Evolutionary conservation across 2,329 filamentous ascomycete genomes (phyloP).

Genomic region (Xylariales sp.): DNA sequence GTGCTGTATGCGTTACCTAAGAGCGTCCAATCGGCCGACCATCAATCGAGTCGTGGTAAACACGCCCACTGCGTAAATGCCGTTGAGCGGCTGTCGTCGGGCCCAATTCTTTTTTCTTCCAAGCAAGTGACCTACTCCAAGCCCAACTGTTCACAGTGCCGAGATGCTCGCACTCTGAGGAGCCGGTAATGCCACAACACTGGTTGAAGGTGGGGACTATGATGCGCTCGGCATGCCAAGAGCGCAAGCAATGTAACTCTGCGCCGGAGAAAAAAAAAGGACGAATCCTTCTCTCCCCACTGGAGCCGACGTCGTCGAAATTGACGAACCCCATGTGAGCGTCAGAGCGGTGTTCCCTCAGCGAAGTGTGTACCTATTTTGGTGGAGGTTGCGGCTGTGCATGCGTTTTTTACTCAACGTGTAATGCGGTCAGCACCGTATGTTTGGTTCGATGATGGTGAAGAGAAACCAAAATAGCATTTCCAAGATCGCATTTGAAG

Average conservation of each 20-base stretch:
- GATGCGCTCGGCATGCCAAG: conserved; percentile 33
- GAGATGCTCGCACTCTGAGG: conserved; percentile 20
- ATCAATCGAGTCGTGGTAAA: not conserved
- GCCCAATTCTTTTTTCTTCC: not conserved
- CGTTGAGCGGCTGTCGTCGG: conserved; percentile 31
- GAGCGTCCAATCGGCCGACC: not conserved
- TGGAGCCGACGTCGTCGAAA: conserved; percentile 31
- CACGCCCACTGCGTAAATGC: conserved; percentile 3
- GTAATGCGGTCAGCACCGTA: conserved; percentile 36
- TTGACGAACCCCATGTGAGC: conserved; percentile 28
- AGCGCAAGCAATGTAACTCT: conserved; percentile 39
- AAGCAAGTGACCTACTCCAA: conserved; percentile 14
- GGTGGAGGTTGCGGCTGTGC: conserved; percentile 38
- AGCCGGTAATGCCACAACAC: conserved; percentile 20
- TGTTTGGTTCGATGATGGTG: conserved; percentile 21
- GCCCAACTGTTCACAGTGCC: conserved; percentile 32
- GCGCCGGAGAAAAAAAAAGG: conserved; percentile 33
- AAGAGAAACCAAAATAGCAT: conserved; percentile 31
- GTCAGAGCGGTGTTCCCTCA: conserved; percentile 28
- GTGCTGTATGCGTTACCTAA: conserved; percentile 7
- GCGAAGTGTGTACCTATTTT: conserved; percentile 32
- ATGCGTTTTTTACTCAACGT: conserved; percentile 16
- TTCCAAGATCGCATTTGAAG: conserved; percentile 29
- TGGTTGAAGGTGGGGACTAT: conserved; percentile 35
- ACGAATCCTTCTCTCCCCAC: conserved; percentile 18